Conservation (phyloP, 306 rosid genomes). For the Cyclanthera cordifolia region DNA sequence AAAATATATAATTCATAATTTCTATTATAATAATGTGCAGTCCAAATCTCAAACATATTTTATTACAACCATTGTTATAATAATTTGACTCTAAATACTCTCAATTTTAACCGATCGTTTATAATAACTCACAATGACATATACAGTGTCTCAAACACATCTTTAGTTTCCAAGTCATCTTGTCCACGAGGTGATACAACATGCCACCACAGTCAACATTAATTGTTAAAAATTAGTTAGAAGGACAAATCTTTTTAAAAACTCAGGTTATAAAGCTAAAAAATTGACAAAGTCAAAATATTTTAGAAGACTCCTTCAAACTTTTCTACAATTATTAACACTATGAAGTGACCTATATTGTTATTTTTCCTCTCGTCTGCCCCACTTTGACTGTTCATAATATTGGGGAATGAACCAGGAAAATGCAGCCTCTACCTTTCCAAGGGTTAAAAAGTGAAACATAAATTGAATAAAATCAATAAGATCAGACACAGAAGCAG, state of each 20-base stretch:
- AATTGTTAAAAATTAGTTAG: background rate
- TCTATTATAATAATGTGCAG: no score
- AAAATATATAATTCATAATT: no score
- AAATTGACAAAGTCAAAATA: background rate
- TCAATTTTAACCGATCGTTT: no score
- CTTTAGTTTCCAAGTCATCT: no score
- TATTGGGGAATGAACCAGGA: background rate
- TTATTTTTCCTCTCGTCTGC: background rate
- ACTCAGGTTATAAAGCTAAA: background rate
- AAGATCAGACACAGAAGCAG: background rate
- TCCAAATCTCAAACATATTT: no score
- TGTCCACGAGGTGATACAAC: no score
- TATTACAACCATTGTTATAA: no score
- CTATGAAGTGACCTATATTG: background rate
- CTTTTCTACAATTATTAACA: background rate
- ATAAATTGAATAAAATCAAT: background rate
- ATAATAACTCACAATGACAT: no score
- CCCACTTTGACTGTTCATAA: background rate
- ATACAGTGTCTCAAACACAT: no score
- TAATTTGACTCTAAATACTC: no score
- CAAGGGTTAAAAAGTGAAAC: background rate
- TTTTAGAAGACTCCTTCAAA: background rate
- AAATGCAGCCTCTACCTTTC: background rate
- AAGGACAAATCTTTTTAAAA: background rate
- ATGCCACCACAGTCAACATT: background rate